These are phyloP conservation scores for Dendrobium officinale DNA, from an alignment of 106 monocot genomes.

Conservation along the genomic window DNA sequence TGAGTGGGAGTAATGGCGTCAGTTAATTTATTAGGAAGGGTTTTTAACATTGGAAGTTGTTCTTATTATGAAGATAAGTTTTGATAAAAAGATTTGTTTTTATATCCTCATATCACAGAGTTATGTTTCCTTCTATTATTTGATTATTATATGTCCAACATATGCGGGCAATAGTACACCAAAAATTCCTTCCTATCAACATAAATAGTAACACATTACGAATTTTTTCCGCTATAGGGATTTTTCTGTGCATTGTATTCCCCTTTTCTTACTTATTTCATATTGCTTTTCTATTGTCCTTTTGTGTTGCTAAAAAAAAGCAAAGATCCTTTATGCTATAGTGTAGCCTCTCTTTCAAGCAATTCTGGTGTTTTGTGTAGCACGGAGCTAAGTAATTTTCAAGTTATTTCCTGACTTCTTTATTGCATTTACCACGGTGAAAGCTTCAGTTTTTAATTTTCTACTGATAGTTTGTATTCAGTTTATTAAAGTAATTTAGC, in stretches of 20 bases:
- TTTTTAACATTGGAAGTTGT: no score
- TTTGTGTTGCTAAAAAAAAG: not conserved
- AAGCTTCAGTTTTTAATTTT: not conserved
- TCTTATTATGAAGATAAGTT: no score
- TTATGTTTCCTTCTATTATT: no score
- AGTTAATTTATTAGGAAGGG: no score
- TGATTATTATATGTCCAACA: no score
- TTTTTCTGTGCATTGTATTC: not conserved
- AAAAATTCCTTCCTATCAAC: not conserved
- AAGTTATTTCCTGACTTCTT: not conserved
- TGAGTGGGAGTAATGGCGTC: no score
- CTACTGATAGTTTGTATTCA: not conserved
- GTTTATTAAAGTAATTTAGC: not conserved
- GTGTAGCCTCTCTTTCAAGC: not conserved
- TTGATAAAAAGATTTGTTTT: no score
- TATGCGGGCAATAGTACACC: no score
- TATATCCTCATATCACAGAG: no score
- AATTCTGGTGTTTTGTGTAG: not conserved
- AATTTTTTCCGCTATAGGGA: not conserved
- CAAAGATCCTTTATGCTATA: not conserved
- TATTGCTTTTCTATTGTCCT: not conserved
- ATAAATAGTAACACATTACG: not conserved
- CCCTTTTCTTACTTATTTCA: not conserved
- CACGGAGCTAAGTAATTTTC: not conserved
- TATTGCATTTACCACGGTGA: not conserved